Conservation (phyloP, 2,329 filamentous ascomycete genomes). For the Neocucurbitaria cava region DNA sequence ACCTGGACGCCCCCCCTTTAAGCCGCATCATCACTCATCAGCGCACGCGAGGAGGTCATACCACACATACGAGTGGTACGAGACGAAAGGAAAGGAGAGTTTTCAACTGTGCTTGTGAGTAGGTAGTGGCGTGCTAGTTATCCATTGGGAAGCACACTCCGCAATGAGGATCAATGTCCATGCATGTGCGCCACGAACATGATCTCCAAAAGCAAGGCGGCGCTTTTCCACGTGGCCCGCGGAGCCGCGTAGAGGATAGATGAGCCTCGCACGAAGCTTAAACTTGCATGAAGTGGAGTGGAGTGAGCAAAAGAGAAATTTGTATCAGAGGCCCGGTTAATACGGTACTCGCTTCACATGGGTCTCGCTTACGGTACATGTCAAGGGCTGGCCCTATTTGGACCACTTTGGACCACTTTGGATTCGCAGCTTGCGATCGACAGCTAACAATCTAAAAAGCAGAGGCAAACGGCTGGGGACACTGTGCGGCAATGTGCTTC, state of each 20-base stretch:
- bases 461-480: neutral
- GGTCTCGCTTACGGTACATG: neutral
- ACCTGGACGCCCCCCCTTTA: neutral
- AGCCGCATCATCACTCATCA: slow-evolving; percentile 1
- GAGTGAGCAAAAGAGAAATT: neutral
- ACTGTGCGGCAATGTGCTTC: neutral
- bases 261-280: slow-evolving; percentile 1
- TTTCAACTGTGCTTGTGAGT: neutral
- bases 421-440: neutral
- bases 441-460: neutral
- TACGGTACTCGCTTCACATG: neutral
- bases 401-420: too few relatives aligned
- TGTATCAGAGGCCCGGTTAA: neutral
- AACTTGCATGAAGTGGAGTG: neutral
- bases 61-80: neutral
- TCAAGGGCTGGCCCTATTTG: too few relatives aligned
- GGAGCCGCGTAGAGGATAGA: neutral
- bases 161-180: slow-evolving; percentile 7
- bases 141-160: slow-evolving; percentile 2
- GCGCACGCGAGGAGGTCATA: neutral
- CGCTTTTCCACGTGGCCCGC: neutral
- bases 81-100: neutral
- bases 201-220: slow-evolving; percentile 7
- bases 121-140: neutral
- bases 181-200: slow-evolving; percentile 5